These are phyloP conservation scores for Diaporthe sp. DNA, from an alignment of 2,329 filamentous ascomycete species.

Conservation along the genomic window DNA sequence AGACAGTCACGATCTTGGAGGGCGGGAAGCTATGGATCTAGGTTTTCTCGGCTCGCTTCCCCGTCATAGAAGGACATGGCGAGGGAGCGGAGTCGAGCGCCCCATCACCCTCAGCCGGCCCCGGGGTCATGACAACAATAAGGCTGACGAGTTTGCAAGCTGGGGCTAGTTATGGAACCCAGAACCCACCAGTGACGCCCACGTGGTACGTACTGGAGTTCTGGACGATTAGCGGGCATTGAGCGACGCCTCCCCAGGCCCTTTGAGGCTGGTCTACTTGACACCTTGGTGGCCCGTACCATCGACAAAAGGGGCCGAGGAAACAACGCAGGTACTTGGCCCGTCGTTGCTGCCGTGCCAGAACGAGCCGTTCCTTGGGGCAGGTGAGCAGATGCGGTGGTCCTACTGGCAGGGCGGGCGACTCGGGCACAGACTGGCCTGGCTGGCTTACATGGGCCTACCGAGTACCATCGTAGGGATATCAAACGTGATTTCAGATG, in stretches of 20 bases:
- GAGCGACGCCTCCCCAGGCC: not conserved
- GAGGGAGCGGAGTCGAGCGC: not conserved
- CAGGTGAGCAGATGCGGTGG: slow-evolving; percentile 23
- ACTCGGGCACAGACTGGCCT: not conserved
- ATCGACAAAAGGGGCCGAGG: not conserved
- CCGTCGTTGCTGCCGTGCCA: slow-evolving; percentile 4
- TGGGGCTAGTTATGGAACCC: slow-evolving; percentile 12
- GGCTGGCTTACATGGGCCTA: not conserved
- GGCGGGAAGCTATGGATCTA: not conserved
- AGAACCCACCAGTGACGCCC: slow-evolving; percentile 27
- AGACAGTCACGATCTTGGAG: not conserved
- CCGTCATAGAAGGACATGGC: not conserved
- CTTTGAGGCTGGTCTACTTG: slow-evolving; percentile 12
- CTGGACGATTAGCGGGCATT: slow-evolving; percentile 9
- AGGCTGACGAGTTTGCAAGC: slow-evolving; percentile 14
- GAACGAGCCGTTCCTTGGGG: not conserved
- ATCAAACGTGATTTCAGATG: not conserved
- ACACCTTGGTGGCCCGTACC: slow-evolving; percentile 18
- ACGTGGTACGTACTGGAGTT: slow-evolving; percentile 24
- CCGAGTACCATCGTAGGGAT: not conserved
- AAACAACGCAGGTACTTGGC: slow-evolving; percentile 25
- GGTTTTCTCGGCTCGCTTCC: slow-evolving; percentile 8
- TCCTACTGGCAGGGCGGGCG: slow-evolving; percentile 10
- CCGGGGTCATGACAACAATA: slow-evolving; percentile 4
- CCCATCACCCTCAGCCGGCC: not conserved